These are phyloP conservation scores for Grosmannia huntii DNA, from an alignment of 2,329 filamentous ascomycete genomes.

Conservation along the genomic window DNA sequence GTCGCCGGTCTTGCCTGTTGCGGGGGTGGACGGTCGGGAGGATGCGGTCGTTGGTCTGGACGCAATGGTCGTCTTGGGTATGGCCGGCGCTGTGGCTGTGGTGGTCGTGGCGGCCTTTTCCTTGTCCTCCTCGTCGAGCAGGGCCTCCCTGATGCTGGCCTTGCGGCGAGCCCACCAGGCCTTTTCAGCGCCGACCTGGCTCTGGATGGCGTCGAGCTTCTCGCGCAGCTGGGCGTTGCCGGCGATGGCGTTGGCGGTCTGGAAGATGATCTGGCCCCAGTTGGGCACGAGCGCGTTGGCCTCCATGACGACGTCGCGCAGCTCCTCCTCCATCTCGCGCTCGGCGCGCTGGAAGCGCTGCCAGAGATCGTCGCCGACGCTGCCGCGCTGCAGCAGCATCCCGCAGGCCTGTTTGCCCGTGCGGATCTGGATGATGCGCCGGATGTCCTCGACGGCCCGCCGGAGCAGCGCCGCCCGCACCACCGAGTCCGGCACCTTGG, in stretches of 20 bases:
- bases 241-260: conserved; percentile 91
- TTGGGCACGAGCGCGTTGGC: conserved; percentile 79
- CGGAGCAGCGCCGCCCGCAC: conserved; percentile 79
- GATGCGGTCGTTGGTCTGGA: conserved; percentile 16
- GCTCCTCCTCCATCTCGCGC: conserved; percentile 94
- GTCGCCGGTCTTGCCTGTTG: conserved; percentile 25
- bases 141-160: conserved; percentile 57
- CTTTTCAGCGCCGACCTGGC: conserved; percentile 60
- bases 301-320: conserved; percentile 89
- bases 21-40: conserved; percentile 17
- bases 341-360: conserved; percentile 84
- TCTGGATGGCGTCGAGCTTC: conserved; percentile 61
- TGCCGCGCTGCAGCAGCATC: conserved; percentile 73
- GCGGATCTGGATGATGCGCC: conserved; percentile 78
- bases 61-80: neutral
- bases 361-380: conserved; percentile 92
- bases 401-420: conserved; percentile 80
- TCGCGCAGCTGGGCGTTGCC: conserved; percentile 69
- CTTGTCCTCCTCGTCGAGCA: conserved; percentile 65
- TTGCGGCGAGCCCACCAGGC: conserved; percentile 87
- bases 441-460: conserved; percentile 85
- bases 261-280: conserved; percentile 95
- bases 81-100: neutral
- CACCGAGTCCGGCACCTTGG: conserved; percentile 67
- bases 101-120: conserved; percentile 38